A percentile compares a stretch with the other conserved stretches of the same genome.
These are phyloP conservation scores for Fusarium azukiicola DNA, from an alignment of 2,329 filamentous ascomycete genomes.

Conservation along the genomic window DNA sequence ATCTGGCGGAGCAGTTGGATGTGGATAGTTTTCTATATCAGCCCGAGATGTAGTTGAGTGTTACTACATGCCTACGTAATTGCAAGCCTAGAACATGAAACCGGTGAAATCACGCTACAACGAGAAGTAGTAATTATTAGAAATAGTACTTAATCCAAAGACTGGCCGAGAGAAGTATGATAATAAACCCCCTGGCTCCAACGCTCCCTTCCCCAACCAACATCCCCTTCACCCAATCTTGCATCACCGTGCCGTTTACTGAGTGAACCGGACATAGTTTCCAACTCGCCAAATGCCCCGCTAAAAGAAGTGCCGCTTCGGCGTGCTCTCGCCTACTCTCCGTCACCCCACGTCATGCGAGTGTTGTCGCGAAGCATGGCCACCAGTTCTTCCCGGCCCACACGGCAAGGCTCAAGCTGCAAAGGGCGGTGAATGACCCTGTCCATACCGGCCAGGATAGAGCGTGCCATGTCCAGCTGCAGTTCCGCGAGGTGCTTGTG, in stretches of 20 bases:
- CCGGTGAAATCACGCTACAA: too few relatives aligned
- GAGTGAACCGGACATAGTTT: too few relatives aligned
- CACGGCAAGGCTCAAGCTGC: background rate
- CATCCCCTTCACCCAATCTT: too few relatives aligned
- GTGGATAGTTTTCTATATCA: conserved; percentile 51
- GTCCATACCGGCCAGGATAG: background rate
- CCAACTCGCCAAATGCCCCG: too few relatives aligned
- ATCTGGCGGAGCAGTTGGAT: conserved; percentile 58
- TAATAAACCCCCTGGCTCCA: too few relatives aligned
- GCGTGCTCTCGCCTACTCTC: too few relatives aligned
- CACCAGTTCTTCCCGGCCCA: background rate
- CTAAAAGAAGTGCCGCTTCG: too few relatives aligned
- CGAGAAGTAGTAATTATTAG: too few relatives aligned
- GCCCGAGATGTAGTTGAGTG: conserved; percentile 27
- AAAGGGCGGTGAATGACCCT: background rate
- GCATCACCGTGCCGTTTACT: too few relatives aligned
- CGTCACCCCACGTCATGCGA: background rate
- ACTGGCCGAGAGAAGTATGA: too few relatives aligned
- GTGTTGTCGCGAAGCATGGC: background rate
- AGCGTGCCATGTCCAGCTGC: background rate
- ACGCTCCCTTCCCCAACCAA: too few relatives aligned
- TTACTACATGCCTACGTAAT: background rate
- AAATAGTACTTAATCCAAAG: too few relatives aligned
- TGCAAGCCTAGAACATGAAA: background rate
- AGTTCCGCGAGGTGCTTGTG: background rate